Evolutionary conservation across 352 stramenopile genomes (phyloP).

Genomic region (Phytophthora megakarya): DNA sequence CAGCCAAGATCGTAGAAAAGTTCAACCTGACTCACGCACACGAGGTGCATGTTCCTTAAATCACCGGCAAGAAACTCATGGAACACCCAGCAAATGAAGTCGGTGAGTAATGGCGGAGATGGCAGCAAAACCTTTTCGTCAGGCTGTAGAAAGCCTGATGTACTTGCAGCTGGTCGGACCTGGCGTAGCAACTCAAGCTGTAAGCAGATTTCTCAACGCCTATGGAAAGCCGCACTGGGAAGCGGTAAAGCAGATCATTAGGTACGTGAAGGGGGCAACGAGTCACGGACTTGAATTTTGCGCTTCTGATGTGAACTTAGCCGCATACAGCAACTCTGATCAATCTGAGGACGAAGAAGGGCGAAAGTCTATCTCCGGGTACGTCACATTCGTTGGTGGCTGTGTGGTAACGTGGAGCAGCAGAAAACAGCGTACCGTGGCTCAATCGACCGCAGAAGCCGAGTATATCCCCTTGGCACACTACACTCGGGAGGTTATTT

Average conservation of each 20-base stretch:
- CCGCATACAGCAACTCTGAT: no score
- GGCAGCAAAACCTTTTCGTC: constrained; percentile 11
- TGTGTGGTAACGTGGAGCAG: no score
- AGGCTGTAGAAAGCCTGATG: constrained; percentile 29
- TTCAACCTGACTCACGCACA: constrained; percentile 18
- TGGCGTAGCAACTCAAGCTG: constrained; percentile 19
- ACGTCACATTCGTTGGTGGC: no score
- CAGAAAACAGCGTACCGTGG: no score
- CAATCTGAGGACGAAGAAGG: no score
- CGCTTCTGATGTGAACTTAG: constrained; percentile 1
- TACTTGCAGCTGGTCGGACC: constrained; percentile 18
- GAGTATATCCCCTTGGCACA: no score
- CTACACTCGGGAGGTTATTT: no score
- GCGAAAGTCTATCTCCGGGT: no score
- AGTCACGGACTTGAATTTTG: no score
- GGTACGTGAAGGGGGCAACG: no score
- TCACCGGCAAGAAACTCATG: not conserved
- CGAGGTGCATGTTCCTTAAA: not conserved
- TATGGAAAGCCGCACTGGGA: constrained; percentile 18
- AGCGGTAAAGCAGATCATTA: no score
- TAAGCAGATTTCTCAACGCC: constrained; percentile 2
- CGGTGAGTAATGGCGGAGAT: constrained; percentile 15
- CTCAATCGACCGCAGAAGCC: no score
- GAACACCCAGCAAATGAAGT: not conserved
- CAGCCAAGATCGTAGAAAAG: constrained; percentile 3